phyloP scores from a whole-genome alignment of 139 green algal species.

The Chlamydomonas sp. region DNA sequence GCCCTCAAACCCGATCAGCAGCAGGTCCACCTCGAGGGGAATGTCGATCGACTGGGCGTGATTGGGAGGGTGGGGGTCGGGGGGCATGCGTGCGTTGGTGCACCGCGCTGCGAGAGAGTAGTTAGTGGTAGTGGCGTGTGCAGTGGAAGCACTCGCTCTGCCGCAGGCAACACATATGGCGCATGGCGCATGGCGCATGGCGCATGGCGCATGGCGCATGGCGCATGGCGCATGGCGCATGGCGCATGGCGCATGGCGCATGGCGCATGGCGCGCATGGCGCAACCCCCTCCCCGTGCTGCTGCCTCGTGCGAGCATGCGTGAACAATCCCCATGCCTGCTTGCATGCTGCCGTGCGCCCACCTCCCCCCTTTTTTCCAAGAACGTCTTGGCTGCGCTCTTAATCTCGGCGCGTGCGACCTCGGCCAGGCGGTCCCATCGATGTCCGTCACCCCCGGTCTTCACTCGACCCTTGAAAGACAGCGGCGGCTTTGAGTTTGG shows the following conservation, averaged over 20 bases:
- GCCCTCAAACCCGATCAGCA: constrained; percentile 39
- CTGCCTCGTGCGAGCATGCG: no score
- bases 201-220: no score
- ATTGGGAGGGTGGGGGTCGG: background rate
- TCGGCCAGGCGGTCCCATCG: constrained; percentile 20
- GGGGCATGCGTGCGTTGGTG: background rate
- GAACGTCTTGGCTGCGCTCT: constrained; percentile 21
- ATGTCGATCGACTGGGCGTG: constrained; percentile 22
- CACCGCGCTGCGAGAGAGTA: no score
- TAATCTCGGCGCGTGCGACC: constrained; percentile 20
- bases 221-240: no score
- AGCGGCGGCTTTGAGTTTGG: no score
- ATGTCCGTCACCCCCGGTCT: constrained; percentile 13
- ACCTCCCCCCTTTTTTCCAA: constrained; percentile 12
- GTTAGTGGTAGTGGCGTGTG: background rate
- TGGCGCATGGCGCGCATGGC: no score
- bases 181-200: no score
- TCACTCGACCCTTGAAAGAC: no score
- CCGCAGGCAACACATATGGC: no score
- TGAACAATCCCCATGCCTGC: no score
- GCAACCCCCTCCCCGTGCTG: background rate
- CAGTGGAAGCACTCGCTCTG: background rate
- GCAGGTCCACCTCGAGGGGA: constrained; percentile 37
- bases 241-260: no score
- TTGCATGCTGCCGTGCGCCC: background rate